Percentiles rank a stretch among this genome's conserved stretches.
phyloP scores from a whole-genome alignment of 257 asterid genomes.

The Sherardia arvensis region DNA sequence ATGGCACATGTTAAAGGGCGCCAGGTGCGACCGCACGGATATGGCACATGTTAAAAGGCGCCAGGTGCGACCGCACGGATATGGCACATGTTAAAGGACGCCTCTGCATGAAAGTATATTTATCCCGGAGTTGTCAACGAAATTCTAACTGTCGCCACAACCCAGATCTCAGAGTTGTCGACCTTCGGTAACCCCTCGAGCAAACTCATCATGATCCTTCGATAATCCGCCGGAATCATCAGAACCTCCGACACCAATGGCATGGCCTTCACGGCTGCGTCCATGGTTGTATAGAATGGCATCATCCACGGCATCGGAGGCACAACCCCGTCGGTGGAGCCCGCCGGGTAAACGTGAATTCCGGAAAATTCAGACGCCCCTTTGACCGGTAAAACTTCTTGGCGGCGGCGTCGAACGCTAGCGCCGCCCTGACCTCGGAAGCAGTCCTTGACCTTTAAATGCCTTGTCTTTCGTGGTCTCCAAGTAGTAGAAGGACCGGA shows the following conservation, averaged over 20 bases:
- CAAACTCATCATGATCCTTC: too few species aligned
- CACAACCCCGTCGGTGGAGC: not conserved
- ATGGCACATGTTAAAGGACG: too few species aligned
- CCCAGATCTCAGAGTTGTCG: not conserved
- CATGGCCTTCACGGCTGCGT: not conserved
- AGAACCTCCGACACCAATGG: not conserved
- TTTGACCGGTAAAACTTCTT: slow-evolving; percentile 35
- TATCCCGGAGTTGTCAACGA: too few species aligned
- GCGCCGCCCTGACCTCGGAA: slow-evolving; percentile 59
- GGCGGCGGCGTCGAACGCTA: slow-evolving; percentile 63
- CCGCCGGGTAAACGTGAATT: not conserved
- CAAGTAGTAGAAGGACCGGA: too few species aligned
- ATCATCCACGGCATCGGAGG: not conserved
- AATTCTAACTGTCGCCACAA: not conserved
- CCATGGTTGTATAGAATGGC: not conserved
- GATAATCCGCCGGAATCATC: not conserved
- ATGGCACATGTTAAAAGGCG: too few species aligned
- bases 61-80: too few species aligned
- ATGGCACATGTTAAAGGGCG: too few species aligned
- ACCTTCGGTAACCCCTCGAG: not conserved
- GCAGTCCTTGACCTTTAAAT: too few species aligned
- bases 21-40: too few species aligned
- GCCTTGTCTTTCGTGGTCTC: too few species aligned
- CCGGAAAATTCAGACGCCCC: slow-evolving; percentile 49
- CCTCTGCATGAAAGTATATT: too few species aligned